These are phyloP conservation scores for Themeda triandra DNA, from an alignment of 176 grass and related monocot species.

Conservation along the genomic window DNA sequence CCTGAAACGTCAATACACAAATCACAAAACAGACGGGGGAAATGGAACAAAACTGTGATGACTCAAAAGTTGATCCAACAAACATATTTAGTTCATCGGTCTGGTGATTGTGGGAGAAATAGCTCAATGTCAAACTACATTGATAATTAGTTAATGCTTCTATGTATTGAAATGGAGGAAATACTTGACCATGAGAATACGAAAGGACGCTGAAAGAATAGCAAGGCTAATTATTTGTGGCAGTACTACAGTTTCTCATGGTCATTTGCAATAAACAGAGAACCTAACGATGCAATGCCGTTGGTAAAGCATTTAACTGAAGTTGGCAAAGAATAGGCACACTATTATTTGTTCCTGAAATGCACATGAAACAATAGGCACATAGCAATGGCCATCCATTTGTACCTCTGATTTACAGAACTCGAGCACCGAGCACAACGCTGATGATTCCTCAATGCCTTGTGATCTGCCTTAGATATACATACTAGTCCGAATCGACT, in stretches of 20 bases:
- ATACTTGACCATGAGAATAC: neutral
- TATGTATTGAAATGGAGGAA: neutral
- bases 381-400: neutral
- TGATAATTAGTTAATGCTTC: neutral
- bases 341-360: neutral
- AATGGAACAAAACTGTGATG: neutral
- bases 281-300: neutral
- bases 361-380: neutral
- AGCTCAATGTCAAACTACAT: neutral
- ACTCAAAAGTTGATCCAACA: neutral
- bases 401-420: neutral
- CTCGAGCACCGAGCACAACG: neutral
- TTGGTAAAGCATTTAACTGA: neutral
- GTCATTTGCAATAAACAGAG: neutral
- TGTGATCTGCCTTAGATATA: neutral
- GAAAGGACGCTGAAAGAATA: neutral
- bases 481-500: neutral
- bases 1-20: constrained; percentile 8
- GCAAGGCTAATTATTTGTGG: neutral
- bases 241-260: neutral
- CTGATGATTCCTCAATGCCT: neutral
- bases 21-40: neutral
- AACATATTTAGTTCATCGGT: neutral
- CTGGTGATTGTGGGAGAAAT: neutral
- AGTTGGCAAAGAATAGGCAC: neutral